Evolutionary conservation across 2,329 filamentous ascomycete genomes (phyloP), one percentile per base, ranked within the genome.

Genomic region (Grosmannia huntii): DNA sequence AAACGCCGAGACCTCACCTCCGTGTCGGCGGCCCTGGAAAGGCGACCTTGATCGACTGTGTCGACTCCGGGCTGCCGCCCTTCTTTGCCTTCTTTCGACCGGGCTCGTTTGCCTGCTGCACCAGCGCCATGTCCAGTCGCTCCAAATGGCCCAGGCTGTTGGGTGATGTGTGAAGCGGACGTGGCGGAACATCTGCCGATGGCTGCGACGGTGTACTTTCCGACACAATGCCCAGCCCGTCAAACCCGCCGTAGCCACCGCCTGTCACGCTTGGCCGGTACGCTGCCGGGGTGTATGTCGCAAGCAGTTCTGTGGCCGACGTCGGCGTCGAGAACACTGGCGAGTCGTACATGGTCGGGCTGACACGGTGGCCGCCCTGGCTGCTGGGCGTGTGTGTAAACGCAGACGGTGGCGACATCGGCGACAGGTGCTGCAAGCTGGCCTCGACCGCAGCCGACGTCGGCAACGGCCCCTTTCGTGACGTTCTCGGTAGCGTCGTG

Each of bases 11-110:
- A 53, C 12, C 12, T 62, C 61, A 55, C 54, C 28, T 28, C 36
- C 62, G 66, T 5, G 61, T 62, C 31, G 65, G 65, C 41, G 73
- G 73, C 16, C 73, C 72, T 25, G 70, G 68, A 62, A 77, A 76
- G 3, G 67, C 67, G 10, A 68, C 70, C 64, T 70, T 69, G 21
- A 76, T 69, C 57, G 69, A 23, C 65, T 66, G 7, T 7, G 60
- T 64, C 65, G 74, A 71, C 0, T 70, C 67, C 0, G 72, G 41
- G 41, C 41, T 44, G 41, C 16, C 41, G 19, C 41, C 16, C 41
- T 44, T 44, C 19, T n/a, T 44, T 44, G 41, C 41, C 41, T n/a
- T n/a, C 16, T n/a, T 19, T 7, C 19, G 41, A 5, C 41, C 19
- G 41, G 41, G 16, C 41, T n/a, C 41, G 41, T n/a, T n/a, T 19